Conservation (phyloP, 1,284 basidiomycete species). For the Cutaneotrichosporon cutaneum region DNA sequence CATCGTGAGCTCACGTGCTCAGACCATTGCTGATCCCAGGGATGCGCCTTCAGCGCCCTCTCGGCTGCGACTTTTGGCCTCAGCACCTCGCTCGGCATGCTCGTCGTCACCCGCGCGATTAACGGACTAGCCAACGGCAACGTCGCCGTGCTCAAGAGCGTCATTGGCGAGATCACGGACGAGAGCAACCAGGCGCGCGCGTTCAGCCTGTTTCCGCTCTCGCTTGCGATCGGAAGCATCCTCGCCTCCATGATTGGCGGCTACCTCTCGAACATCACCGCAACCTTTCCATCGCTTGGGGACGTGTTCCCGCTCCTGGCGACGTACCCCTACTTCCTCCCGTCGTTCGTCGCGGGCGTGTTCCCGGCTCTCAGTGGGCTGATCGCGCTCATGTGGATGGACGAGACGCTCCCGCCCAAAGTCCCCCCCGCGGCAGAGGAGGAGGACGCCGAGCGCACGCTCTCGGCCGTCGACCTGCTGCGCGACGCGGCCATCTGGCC, state of each 20-base stretch:
- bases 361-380: conserved; percentile 34
- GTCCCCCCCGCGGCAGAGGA: background rate
- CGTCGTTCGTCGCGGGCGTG: conserved; percentile 33
- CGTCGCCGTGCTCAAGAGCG: conserved; percentile 42
- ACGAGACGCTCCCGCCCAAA: conserved; percentile 33
- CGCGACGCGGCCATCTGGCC: conserved; percentile 28
- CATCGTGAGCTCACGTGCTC: conserved; percentile 25
- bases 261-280: conserved; percentile 16
- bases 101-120: conserved; percentile 35
- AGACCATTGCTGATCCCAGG: conserved; percentile 17
- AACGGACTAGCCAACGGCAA: conserved; percentile 45
- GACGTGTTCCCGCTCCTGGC: conserved; percentile 32
- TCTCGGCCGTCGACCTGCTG: conserved; percentile 27
- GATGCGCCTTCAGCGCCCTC: conserved; percentile 34
- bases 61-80: conserved; percentile 41
- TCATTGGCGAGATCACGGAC: conserved; percentile 43
- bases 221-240: conserved; percentile 40
- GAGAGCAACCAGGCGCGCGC: conserved; percentile 42
- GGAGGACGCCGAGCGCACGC: background rate
- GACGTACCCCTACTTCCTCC: conserved; percentile 38
- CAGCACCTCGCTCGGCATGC: conserved; percentile 31
- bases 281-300: conserved; percentile 26
- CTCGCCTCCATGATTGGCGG: conserved; percentile 42
- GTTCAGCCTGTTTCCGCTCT: conserved; percentile 45
- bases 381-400: conserved; percentile 30